Evolutionary conservation across 176 grass and related monocot species (phyloP), one percentile per base, ranked within the genome.

Genomic region (Pharus latifolius): DNA sequence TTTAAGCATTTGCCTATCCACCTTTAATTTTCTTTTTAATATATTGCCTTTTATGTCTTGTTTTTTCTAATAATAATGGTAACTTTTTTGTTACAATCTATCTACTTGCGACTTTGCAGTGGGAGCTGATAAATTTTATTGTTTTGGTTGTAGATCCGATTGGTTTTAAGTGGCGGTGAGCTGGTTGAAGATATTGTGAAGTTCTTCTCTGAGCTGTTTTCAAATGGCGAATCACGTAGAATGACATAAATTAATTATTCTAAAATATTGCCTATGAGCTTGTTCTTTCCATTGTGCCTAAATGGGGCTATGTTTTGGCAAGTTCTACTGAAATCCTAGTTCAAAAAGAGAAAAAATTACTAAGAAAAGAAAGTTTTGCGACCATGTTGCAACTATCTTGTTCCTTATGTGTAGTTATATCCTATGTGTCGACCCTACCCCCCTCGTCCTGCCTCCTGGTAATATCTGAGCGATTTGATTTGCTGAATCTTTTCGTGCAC

Each of bases 231-330:
- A 37, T 34, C 60, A 10, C n/a, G 53, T 80, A 70, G 42, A n/a
- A 65, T 86, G 56, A 42, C 41, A 30, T 29, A 40, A 46, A 80
- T 70, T 65, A 80, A 42, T 72, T 65, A 80, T 86, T 86, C 64
- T 43, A 74, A 74, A 86, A n/a, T n/a, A n/a, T n/a, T n/a, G n/a
- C 61, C 76, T 72, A 20, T 70, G 70, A 77, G 70, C 48, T n/a
- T 64, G 57, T 80, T 49, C 32, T 63, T 28, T 43, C 54, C 17
- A 4, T 10, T 64, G 63, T 32, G 41, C 56, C 52, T 74, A 19
- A 25, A 51, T 60, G 70, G 34, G 61, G 35, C 46, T 8, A 31
- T 78, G 10, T 47, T 75, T 56, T 55, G 82, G 71, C 65, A 56
- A 26, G 56, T 32, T 70, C 64, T 81, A 75, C 64, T 64, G 70